phyloP scores from a whole-genome alignment of 2,329 filamentous ascomycete genomes.

The Aureobasidium sp. region DNA sequence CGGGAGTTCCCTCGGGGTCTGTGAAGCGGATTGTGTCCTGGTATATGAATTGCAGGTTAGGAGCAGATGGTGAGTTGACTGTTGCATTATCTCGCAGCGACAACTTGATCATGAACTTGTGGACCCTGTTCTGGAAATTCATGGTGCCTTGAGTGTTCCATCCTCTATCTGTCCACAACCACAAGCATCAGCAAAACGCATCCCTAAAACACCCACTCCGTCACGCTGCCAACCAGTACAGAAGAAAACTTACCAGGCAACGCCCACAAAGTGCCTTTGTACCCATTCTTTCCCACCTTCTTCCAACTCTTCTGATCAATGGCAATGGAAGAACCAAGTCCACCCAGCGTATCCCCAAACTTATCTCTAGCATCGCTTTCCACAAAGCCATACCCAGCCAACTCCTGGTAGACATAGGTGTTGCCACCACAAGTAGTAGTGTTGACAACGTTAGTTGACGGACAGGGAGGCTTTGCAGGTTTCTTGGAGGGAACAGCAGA shows the following conservation, averaged over 20 bases:
- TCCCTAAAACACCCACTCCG: constrained; percentile 6
- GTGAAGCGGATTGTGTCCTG: constrained; percentile 56
- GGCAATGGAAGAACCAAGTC: constrained; percentile 57
- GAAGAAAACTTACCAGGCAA: constrained; percentile 36
- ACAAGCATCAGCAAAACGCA: background rate
- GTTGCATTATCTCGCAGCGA: constrained; percentile 45
- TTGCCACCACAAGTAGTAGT: constrained; percentile 51
- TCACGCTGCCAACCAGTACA: background rate
- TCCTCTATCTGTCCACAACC: constrained; percentile 45
- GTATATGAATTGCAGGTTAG: constrained; percentile 56
- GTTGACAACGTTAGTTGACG: constrained; percentile 21
- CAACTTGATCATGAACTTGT: constrained; percentile 56
- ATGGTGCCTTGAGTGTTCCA: constrained; percentile 66
- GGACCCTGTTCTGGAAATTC: constrained; percentile 59
- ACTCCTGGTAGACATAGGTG: constrained; percentile 54
- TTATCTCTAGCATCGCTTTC: constrained; percentile 52
- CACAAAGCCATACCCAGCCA: constrained; percentile 59
- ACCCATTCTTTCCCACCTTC: constrained; percentile 39
- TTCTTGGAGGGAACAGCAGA: background rate
- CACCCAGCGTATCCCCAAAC: constrained; percentile 60
- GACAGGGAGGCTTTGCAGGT: background rate
- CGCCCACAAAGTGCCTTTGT: constrained; percentile 53
- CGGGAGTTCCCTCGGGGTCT: constrained; percentile 52
- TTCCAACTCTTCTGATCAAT: constrained; percentile 53
- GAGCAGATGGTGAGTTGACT: constrained; percentile 42